Base-by-base conservation (phyloP, 2,329 filamentous ascomycete species). In the Venturia oleaginea region DNA sequence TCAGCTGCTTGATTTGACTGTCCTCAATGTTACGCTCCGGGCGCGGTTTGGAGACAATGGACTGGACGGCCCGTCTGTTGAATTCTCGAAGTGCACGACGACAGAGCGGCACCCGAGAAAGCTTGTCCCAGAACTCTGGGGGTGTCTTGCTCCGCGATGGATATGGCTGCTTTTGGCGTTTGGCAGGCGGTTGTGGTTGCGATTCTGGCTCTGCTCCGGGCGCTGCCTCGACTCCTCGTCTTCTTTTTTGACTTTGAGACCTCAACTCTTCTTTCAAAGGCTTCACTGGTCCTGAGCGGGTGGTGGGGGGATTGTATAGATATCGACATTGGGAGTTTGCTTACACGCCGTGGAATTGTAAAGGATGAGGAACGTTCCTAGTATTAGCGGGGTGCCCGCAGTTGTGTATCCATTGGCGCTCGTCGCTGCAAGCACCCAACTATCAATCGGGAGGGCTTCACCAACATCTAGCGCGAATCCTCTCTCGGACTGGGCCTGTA, bases 61-160 rank as follows among this genome's bases (percentile, higher is more conserved):
- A 37, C 54, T 61, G 65, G 64, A 62, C 61, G 54, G 63, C 55
- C 57, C 65, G 30, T 65, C 65, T 54, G 54, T 67, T 63, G 51
- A 67, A 67, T 51, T 67, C 66, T 67, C 60, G 59, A 54, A 67
- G 63, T 5, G 65, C 65, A 64, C 62, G 65, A 66, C 62, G 62
- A 63, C 62, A 66, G 34, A 67, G 65, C 55, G 62, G 63, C 48
- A 67, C 60, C 66, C 34, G 40, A 11, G 65, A 67, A 65, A 67
- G 66, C 38, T 64, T 67, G 63, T 66, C 65, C 65, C 64, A 66
- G 63, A 65, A 66, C 57, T 66, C 65, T 22, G 63, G 65, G n/a
- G 65, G 63, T 15, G 65, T 66, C 40, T 65, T 66, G 64, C 40
- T 59, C 43, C 42, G 59, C 32, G 55, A 59, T 60, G 37, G 46